Percentiles rank a stretch among this genome's conserved stretches.
phyloP scores from a whole-genome alignment of 441 rosid species.

The Pelargonium citronellum region DNA sequence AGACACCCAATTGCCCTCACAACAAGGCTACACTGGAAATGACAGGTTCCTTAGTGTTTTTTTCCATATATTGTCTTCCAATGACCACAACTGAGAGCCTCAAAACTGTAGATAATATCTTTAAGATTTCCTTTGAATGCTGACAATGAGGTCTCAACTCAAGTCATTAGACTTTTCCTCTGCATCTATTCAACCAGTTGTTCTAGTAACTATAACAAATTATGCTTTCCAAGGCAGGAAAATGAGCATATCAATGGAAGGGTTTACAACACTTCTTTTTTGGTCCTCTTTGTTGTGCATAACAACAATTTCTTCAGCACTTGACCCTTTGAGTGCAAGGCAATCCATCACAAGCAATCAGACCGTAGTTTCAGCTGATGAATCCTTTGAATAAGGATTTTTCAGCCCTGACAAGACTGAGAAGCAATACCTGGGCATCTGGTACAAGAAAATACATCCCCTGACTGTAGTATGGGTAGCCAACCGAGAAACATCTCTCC shows the following conservation, averaged over 20 bases:
- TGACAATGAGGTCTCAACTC: slow-evolving; percentile 2
- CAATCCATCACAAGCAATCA: background rate
- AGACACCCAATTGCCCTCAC: background rate
- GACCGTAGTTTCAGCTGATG: background rate
- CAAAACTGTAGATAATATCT: no score
- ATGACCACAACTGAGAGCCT: no score
- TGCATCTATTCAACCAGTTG: no score
- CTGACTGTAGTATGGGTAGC: background rate
- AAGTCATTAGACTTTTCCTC: background rate
- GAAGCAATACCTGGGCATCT: background rate
- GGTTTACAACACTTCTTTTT: background rate
- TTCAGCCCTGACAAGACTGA: background rate
- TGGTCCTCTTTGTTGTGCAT: background rate
- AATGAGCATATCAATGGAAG: background rate
- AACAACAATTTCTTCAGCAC: background rate
- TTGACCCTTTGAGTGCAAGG: background rate
- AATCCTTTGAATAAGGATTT: no score
- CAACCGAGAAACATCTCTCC: background rate
- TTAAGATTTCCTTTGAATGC: background rate
- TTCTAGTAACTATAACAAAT: background rate
- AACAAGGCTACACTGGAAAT: background rate
- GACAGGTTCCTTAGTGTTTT: background rate
- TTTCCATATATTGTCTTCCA: background rate
- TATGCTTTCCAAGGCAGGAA: background rate
- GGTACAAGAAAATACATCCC: background rate